Percentiles rank a stretch among this genome's conserved stretches.
phyloP scores from a whole-genome alignment of 1,284 basidiomycete genomes.

The Naganishia sp. region DNA sequence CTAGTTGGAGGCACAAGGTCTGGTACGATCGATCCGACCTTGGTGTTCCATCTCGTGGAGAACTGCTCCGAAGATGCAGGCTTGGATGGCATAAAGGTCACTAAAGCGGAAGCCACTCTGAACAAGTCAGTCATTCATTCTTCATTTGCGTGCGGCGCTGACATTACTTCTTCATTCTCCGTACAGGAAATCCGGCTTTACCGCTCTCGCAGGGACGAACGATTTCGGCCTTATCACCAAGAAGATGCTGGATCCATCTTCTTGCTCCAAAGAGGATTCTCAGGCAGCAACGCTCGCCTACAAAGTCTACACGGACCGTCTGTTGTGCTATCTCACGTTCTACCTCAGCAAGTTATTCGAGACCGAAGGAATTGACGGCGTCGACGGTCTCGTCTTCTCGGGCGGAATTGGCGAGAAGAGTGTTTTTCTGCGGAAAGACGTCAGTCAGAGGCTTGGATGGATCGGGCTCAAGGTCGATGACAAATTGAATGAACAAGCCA shows the following conservation, averaged over 20 bases:
- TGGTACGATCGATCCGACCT: constrained; percentile 75
- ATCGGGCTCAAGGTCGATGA: constrained; percentile 63
- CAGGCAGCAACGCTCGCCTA: constrained; percentile 63
- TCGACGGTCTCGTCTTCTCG: constrained; percentile 79
- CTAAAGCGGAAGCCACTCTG: constrained; percentile 73
- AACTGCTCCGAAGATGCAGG: constrained; percentile 59
- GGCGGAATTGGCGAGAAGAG: constrained; percentile 82
- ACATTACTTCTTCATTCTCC: not conserved
- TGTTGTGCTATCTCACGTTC: constrained; percentile 69
- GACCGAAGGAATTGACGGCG: constrained; percentile 50
- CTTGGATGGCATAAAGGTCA: constrained; percentile 62
- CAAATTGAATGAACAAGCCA: constrained; percentile 54
- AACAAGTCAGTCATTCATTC: constrained; percentile 63
- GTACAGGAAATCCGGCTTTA: constrained; percentile 61
- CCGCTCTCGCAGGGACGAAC: constrained; percentile 73
- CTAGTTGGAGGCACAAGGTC: constrained; percentile 83
- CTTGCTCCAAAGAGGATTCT: constrained; percentile 44
- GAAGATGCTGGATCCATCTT: constrained; percentile 48
- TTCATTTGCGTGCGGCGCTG: not conserved
- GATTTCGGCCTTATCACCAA: constrained; percentile 67
- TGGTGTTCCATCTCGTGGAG: constrained; percentile 81
- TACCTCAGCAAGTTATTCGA: constrained; percentile 70
- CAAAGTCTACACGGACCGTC: constrained; percentile 70
- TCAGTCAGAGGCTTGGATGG: constrained; percentile 61
- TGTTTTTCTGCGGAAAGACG: constrained; percentile 62